Base-by-base conservation (phyloP, 495 filamentous ascomycete genomes). In the Oidiodendron maius region DNA sequence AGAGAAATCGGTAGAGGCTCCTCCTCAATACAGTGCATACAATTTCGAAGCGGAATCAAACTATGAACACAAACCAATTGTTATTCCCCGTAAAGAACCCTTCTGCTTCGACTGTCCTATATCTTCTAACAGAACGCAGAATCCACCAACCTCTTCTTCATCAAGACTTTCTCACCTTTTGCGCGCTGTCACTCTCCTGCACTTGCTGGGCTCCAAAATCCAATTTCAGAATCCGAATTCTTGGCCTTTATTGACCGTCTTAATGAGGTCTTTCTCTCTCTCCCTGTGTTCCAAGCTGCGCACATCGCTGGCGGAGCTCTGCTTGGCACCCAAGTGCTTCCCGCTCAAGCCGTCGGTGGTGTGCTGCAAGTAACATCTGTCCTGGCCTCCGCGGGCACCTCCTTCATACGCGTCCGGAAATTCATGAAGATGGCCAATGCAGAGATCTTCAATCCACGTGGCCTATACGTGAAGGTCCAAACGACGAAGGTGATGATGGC, bases 91-190 rank as follows among this genome's bases (percentile, higher is more conserved):
- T n/a, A n/a, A n/a, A n/a, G n/a, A n/a, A n/a, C n/a, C n/a, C n/a
- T n/a, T n/a, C n/a, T n/a, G n/a, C n/a, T n/a, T n/a, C n/a, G n/a
- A n/a, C n/a, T n/a, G n/a, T n/a, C n/a, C n/a, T n/a, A n/a, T n/a
- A n/a, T n/a, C n/a, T n/a, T n/a, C n/a, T n/a, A n/a, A n/a, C n/a
- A n/a, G n/a, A n/a, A n/a, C 28, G 18, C 40, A 51, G 40, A 51
- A 36, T 32, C 34, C 38, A 51, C 49, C 32, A 51, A 38, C 21
- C 9, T 51, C n/a, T 45, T 51, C 26, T 34, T 45, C 24, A 50
- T 50, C 40, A 51, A 51, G 26, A 46, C 30, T 15, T 46, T 51
- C 32, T 51, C 49, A 2, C 49, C 49, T 1, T 51, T 51, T 32
- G 49, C 49, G 3, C 49, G 49, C 22, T 6, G 17, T 34, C 46